These are phyloP conservation scores for Apocynum venetum DNA, from an alignment of 257 asterid genomes.

Conservation along the genomic window DNA sequence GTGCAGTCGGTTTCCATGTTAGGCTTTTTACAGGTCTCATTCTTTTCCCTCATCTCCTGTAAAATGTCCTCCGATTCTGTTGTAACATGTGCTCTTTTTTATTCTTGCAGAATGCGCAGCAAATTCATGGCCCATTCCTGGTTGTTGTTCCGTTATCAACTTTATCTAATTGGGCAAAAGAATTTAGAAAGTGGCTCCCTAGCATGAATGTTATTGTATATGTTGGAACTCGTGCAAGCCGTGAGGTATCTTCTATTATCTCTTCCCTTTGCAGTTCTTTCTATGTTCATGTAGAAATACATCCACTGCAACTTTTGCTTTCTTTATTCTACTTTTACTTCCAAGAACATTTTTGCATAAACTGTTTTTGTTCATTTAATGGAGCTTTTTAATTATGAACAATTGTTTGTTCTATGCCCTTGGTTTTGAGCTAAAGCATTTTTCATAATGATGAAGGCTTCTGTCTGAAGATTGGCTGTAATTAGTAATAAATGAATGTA, in stretches of 20 bases:
- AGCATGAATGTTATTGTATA: constrained; percentile 78
- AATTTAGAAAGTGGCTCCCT: constrained; percentile 95
- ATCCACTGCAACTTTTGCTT: neutral
- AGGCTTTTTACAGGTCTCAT: constrained; percentile 85
- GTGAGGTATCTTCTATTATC: constrained; percentile 54
- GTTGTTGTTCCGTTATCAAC: constrained; percentile 98
- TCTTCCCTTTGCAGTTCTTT: neutral
- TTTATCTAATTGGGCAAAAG: constrained; percentile 98
- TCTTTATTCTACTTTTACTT: neutral
- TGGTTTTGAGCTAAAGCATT: neutral
- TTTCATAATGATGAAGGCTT: neutral
- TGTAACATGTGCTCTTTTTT: constrained; percentile 15
- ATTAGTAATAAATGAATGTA: neutral
- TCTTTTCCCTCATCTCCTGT: constrained; percentile 12
- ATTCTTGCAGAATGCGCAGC: constrained; percentile 75
- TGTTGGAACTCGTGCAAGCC: constrained; percentile 97
- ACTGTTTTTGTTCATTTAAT: neutral
- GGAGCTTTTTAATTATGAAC: neutral
- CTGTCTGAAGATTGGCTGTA: no score
- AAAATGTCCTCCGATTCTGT: constrained; percentile 8
- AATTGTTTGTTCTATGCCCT: neutral
- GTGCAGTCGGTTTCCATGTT: constrained; percentile 99
- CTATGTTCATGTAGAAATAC: neutral
- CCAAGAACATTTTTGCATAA: neutral
- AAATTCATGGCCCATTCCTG: constrained; percentile 95